Conservation (phyloP, 768 basidiomycete genomes). For the Termitomyces sp. region DNA sequence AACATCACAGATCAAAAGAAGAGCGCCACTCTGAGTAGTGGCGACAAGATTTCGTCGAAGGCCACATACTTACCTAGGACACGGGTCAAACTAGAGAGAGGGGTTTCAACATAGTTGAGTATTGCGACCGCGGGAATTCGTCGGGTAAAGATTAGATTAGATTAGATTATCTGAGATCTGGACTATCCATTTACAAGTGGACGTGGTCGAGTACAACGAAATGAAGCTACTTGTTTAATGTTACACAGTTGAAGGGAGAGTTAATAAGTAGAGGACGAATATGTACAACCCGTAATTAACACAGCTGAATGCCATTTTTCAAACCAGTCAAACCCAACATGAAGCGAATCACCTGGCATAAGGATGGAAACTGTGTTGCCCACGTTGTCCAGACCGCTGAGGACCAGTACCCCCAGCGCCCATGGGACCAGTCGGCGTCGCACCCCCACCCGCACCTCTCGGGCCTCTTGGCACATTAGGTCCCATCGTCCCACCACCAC, state of each 20-base stretch:
- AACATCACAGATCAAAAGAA: too few species aligned
- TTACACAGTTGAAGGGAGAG: conserved; percentile 1
- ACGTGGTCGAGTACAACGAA: too few species aligned
- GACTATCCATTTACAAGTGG: too few species aligned
- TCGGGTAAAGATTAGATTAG: too few species aligned
- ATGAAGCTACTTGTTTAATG: not conserved
- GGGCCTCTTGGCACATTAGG: conserved; percentile 67
- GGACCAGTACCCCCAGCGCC: conserved; percentile 59
- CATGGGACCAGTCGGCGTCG: conserved; percentile 30
- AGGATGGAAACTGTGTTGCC: conserved; percentile 82
- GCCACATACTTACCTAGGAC: too few species aligned
- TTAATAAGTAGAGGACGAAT: conserved; percentile 14
- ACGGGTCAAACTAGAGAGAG: too few species aligned
- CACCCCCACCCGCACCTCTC: conserved; percentile 52
- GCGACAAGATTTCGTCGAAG: too few species aligned
- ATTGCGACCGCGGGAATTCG: too few species aligned
- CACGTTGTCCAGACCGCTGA: conserved; percentile 67
- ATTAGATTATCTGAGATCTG: too few species aligned
- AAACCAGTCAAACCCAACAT: not conserved
- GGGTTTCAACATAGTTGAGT: too few species aligned
- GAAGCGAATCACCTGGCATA: conserved; percentile 56
- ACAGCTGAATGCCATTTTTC: not conserved
- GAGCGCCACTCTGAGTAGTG: too few species aligned
- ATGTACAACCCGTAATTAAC: conserved; percentile 5
- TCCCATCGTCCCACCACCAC: conserved; percentile 42